Conservation (phyloP, 108 stramenopile genomes). For the Pseudonitzschia multiseries region DNA sequence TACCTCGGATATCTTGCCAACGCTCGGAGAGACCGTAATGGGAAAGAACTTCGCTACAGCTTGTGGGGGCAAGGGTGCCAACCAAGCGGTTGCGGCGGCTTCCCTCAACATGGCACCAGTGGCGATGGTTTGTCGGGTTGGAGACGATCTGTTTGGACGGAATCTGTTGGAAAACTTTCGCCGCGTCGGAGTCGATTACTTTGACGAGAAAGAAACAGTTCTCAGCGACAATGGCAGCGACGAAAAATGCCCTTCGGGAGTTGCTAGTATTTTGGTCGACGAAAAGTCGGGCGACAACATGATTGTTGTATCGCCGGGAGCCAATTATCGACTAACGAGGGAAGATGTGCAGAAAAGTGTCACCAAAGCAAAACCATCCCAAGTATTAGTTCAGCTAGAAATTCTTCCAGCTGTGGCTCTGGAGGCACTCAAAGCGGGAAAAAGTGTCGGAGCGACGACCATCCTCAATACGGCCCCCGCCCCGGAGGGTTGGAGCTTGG, state of each 20-base stretch:
- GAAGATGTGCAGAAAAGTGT: conserved; percentile 53
- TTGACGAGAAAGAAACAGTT: conserved; percentile 34
- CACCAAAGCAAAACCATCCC: conserved; percentile 30
- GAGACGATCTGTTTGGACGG: conserved; percentile 66
- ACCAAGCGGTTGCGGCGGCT: conserved; percentile 89
- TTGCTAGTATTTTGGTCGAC: conserved; percentile 78
- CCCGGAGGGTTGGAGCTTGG: conserved; percentile 46
- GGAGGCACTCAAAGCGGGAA: conserved; percentile 60
- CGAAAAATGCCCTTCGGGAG: conserved; percentile 44
- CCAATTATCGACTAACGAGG: conserved; percentile 64
- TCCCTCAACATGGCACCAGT: conserved; percentile 58
- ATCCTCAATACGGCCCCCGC: conserved; percentile 81
- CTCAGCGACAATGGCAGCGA: conserved; percentile 8
- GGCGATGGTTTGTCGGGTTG: conserved; percentile 79
- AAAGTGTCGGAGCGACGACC: conserved; percentile 63
- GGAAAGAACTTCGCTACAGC: conserved; percentile 68
- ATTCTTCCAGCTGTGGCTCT: conserved; percentile 66
- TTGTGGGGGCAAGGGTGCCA: conserved; percentile 91
- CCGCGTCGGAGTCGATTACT: conserved; percentile 31
- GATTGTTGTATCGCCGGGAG: conserved; percentile 83
- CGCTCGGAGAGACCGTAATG: conserved; percentile 82
- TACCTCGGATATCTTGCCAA: conserved; percentile 54
- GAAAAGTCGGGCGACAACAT: conserved; percentile 73
- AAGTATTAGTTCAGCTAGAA: conserved; percentile 81
- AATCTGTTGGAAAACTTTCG: conserved; percentile 52